phyloP scores from a whole-genome alignment of 2,329 filamentous ascomycete genomes.

The Sporothrix mexicana region DNA sequence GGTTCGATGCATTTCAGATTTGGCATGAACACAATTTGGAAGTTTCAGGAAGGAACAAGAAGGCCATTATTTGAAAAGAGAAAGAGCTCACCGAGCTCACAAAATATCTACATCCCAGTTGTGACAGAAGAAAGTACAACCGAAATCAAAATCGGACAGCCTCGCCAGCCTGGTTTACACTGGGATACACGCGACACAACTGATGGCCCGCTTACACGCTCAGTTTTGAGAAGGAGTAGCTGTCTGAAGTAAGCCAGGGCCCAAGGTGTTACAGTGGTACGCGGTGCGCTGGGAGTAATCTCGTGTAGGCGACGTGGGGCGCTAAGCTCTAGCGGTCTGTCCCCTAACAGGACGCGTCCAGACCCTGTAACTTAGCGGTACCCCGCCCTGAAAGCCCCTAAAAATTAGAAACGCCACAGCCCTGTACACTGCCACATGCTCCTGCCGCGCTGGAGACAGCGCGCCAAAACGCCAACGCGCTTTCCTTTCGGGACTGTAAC shows the following conservation, averaged over 20 bases:
- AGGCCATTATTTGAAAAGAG: neutral
- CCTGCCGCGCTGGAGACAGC: conserved; percentile 23
- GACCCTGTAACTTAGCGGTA: neutral
- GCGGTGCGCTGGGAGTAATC: conserved; percentile 22
- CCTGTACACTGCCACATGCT: conserved; percentile 6
- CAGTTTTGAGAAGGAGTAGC: conserved; percentile 3
- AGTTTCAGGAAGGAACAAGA: neutral
- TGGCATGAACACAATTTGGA: conserved; percentile 16
- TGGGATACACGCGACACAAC: conserved; percentile 22
- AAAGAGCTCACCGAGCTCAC: too few relatives aligned
- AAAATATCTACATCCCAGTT: neutral
- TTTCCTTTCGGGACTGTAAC: conserved; percentile 26
- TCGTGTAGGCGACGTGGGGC: conserved; percentile 6
- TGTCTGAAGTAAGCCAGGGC: neutral
- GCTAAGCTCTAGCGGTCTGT: conserved; percentile 23
- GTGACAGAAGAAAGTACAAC: too few relatives aligned
- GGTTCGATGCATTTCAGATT: neutral
- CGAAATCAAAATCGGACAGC: too few relatives aligned
- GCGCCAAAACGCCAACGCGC: conserved; percentile 40
- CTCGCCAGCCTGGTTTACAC: neutral
- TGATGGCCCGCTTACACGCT: conserved; percentile 22
- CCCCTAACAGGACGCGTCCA: conserved; percentile 34
- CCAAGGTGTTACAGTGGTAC: conserved; percentile 27
- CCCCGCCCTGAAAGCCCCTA: neutral
- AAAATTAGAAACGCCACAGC: conserved; percentile 12